These are phyloP conservation scores for Aspergillus funiculosus DNA, from an alignment of 495 filamentous ascomycete species.

Conservation along the genomic window DNA sequence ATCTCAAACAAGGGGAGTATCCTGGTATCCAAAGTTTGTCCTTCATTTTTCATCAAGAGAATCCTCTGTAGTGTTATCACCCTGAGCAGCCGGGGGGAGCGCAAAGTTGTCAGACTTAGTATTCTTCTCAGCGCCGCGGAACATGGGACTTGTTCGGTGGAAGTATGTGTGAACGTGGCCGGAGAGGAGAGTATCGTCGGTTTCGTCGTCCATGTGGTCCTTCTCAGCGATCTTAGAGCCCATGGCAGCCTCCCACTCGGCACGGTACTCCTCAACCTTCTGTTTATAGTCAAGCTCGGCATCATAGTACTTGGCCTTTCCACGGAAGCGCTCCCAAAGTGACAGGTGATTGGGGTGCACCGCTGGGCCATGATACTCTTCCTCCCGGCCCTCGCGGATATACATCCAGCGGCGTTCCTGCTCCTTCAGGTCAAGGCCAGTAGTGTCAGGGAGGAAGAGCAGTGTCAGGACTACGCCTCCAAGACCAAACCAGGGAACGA, in stretches of 20 bases:
- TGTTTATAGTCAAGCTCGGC: constrained; percentile 69
- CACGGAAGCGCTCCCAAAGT: constrained; percentile 67
- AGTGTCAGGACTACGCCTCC: constrained; percentile 69
- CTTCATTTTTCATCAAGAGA: constrained; percentile 20
- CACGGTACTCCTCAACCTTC: constrained; percentile 73
- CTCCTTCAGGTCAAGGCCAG: constrained; percentile 87
- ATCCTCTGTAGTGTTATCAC: constrained; percentile 16
- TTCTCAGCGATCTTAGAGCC: constrained; percentile 45
- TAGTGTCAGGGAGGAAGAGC: constrained; percentile 85
- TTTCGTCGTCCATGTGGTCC: constrained; percentile 31
- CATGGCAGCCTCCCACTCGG: constrained; percentile 57
- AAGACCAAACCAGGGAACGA: constrained; percentile 89
- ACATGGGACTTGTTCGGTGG: constrained; percentile 48
- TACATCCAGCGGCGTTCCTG: constrained; percentile 84
- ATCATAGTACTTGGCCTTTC: constrained; percentile 70
- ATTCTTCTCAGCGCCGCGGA: constrained; percentile 41
- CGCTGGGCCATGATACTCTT: constrained; percentile 84
- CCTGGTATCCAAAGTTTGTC: constrained; percentile 10
- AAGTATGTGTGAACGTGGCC: constrained; percentile 46
- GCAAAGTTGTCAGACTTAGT: constrained; percentile 35
- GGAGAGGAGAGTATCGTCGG: constrained; percentile 39
- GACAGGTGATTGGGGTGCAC: constrained; percentile 82
- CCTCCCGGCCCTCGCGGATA: constrained; percentile 64
- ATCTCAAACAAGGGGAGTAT: constrained; percentile 11
- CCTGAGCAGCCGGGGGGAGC: constrained; percentile 39